Evolutionary conservation across 176 grass and related monocot genomes (phyloP), one percentile per base, ranked within the genome.

Genomic region (Oryza rufipogon): DNA sequence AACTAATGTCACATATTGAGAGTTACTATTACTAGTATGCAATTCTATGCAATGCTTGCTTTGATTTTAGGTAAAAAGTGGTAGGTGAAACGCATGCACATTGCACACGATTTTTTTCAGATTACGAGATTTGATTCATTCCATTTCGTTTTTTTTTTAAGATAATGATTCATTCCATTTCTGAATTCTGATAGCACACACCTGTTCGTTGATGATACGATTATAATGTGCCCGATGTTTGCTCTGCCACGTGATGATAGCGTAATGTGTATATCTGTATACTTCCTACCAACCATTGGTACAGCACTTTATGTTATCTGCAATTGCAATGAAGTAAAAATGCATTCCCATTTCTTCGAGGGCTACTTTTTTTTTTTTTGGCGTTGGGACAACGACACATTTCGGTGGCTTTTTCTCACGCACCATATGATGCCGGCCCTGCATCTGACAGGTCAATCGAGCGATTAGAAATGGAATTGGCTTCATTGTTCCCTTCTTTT

Each of bases 211-310:
- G 11, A 32, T 49, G 17, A 32, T 52, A 23, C 5, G 30, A 52
- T 25, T 17, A 49, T 48, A 74, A 33, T 34, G 23, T 45, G 20
- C 16, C 12, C 3, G 16, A 52, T 49, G 16, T 32, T 45, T 49
- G 12, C 4, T 47, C 4, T 34, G 56, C 44, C 14, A 30, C 15
- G 80, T 61, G 33, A 68, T 65, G 0, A 33, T 52, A 34, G 23
- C 16, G 19, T 41, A 3, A 6, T 17, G 19, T 20, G 66, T 22
- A 26, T 6, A 41, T 56, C 52, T 56, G 13, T 39, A 32, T 70
- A 80, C 65, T 38, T 70, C 23, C 32, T 22, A 72, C 80, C 80
- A 82, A 82, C 52, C 68, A n/a, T 32, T 32, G 11, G 6, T 54
- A 11, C 10, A 39, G 46, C 41, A 42, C 67, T 34, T 67, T 19